Evolutionary conservation across 2,329 filamentous ascomycete species (phyloP), one percentile per base, ranked within the genome.

Genomic region (Botrytis cinerea): DNA sequence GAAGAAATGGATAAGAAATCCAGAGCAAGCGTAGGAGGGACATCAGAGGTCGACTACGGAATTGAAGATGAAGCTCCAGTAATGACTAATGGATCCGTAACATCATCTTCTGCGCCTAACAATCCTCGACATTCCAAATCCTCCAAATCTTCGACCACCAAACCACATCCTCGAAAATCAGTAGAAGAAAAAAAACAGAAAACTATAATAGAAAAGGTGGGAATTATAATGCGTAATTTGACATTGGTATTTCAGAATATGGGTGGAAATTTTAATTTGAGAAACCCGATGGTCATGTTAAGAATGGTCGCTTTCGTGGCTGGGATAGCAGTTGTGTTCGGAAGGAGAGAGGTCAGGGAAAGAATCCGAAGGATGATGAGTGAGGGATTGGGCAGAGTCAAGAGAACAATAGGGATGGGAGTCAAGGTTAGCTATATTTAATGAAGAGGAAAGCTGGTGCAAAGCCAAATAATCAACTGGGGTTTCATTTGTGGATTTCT

Each of bases 401-500:
- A 73, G 68, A 72, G 74, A 69, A 80, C 96, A 0, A 91, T 95
- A 7, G 95, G 95, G 2, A 98, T 98, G 95, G 96, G 95, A 2
- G 93, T 97, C 76, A 98, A 98, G 85, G 95, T 98, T 80, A 97
- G 93, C 81, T 98, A 98, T 84, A 97, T 99, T 74, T 98, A 83
- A 86, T 77, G 45, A 57, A 57, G 46, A 32, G 28, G 66, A 38
- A 57, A 32, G 16, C 43, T 28, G 35, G 48, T 40, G 1, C 12
- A 4, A 43, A 22, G 38, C 14, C 61, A 54, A 57, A 57, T 68
- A 57, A 28, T 43, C 10, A 12, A 57, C 18, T 8, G 25, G 25
- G 66, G 4, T 66, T 66, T 66, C 62, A 48, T 48, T 35, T 48
- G 61, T 63, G 48, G 35, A 18, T 57, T 57, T 68, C n/a, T 25